phyloP scores from a whole-genome alignment of 306 rosid species.

The Cyamopsis tetragonoloba region DNA sequence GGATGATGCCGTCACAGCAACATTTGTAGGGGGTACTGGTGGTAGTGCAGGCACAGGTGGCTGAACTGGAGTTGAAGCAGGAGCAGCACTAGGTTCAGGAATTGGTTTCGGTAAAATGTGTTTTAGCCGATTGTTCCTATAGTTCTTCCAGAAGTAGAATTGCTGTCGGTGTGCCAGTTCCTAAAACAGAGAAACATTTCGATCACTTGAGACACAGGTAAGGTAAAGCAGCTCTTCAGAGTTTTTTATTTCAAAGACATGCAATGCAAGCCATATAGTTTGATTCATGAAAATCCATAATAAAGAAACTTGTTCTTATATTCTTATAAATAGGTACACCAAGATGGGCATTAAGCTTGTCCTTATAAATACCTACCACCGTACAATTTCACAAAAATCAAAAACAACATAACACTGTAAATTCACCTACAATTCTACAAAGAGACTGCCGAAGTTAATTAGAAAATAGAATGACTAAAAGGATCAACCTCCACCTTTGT shows the following conservation, averaged over 20 bases:
- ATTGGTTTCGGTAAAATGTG: constrained; percentile 84
- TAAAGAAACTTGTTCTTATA: neutral
- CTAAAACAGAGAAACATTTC: constrained; percentile 36
- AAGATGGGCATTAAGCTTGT: neutral
- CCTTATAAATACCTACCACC: neutral
- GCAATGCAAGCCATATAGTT: neutral
- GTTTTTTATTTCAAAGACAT: neutral
- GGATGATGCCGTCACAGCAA: constrained; percentile 45
- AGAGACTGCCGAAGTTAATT: neutral
- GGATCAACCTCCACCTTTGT: neutral
- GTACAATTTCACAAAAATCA: neutral
- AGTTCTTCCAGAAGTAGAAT: constrained; percentile 97
- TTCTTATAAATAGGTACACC: neutral
- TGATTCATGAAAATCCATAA: neutral
- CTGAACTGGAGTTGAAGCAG: constrained; percentile 52
- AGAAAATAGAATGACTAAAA: neutral
- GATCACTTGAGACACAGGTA: neutral
- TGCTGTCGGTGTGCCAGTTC: constrained; percentile 95
- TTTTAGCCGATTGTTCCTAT: constrained; percentile 81
- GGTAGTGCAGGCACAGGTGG: constrained; percentile 48
- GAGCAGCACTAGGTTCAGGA: constrained; percentile 55
- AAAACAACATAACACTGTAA: neutral
- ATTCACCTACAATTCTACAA: neutral
- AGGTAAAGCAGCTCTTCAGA: constrained; percentile 7
- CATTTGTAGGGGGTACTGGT: constrained; percentile 47